A percentile compares a stretch with the other conserved stretches of the same genome.
These are phyloP conservation scores for Zea luxurians DNA, from an alignment of 176 grass and related monocot species.

Conservation along the genomic window DNA sequence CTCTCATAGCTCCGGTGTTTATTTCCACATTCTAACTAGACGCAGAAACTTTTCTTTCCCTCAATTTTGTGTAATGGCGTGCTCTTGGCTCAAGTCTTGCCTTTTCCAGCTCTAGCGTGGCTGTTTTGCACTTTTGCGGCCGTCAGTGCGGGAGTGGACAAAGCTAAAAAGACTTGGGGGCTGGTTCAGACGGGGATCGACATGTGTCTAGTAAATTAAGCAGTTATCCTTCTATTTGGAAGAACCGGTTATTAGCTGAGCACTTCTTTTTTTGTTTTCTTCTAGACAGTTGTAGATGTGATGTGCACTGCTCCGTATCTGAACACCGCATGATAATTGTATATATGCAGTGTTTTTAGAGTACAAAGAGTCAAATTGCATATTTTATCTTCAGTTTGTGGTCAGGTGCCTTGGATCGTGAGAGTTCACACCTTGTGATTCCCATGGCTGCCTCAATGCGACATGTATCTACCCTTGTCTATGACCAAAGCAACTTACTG, in stretches of 20 bases:
- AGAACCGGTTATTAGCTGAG: neutral
- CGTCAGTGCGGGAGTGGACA: too few relatives aligned
- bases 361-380: neutral
- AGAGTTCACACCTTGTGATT: neutral
- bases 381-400: constrained; percentile 1
- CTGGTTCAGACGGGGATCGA: neutral
- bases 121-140: neutral
- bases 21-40: neutral
- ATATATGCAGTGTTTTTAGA: neutral
- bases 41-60: neutral
- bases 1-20: neutral
- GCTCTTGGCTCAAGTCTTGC: neutral
- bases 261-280: neutral
- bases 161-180: neutral
- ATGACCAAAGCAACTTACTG: neutral
- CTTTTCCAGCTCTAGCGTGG: neutral
- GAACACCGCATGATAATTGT: neutral
- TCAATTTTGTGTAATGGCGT: neutral
- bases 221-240: neutral
- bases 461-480: neutral
- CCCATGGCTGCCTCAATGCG: neutral
- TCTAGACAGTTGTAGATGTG: neutral
- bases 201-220: neutral
- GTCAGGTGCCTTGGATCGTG: neutral
- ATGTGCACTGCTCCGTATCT: neutral